Percentiles rank a stretch among this genome's conserved stretches.
Conservation (phyloP, 2,329 filamentous ascomycete species). For the Colletotrichum aenigma region DNA sequence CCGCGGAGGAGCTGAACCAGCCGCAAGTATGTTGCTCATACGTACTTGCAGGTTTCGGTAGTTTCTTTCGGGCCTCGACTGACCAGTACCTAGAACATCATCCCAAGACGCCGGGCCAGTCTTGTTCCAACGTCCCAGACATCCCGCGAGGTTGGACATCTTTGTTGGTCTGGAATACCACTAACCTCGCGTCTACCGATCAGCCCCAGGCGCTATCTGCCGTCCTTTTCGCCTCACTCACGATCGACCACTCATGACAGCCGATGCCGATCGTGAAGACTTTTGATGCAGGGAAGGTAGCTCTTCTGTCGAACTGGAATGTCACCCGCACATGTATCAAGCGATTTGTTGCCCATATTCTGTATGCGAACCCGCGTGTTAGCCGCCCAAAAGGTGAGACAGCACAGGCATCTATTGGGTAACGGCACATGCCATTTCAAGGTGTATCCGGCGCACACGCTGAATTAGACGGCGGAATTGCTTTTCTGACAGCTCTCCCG, state of each 20-base stretch:
- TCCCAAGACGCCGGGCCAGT: neutral
- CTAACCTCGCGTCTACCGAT: neutral
- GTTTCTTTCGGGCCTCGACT: neutral
- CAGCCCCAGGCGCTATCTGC: neutral
- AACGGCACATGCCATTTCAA: constrained; percentile 4
- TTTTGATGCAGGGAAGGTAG: neutral
- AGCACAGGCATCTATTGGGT: neutral
- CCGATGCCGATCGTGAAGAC: neutral
- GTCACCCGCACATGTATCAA: neutral
- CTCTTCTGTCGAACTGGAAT: neutral
- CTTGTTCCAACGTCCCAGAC: neutral
- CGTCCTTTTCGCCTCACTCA: neutral
- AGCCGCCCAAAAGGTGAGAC: neutral
- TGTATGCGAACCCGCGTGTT: neutral
- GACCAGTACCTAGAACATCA: neutral
- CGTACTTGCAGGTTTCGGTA: neutral
- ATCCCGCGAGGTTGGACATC: neutral
- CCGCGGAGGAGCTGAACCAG: neutral
- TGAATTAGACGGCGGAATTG: constrained; percentile 2
- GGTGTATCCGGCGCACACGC: neutral
- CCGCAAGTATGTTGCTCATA: neutral
- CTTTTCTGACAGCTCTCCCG: constrained; percentile 4
- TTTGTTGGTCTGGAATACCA: neutral
- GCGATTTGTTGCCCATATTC: neutral
- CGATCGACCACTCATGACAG: neutral